Evolutionary conservation across 495 filamentous ascomycete genomes (phyloP), one percentile per base, ranked within the genome.

Genomic region (Thermothielavioides terrestris): DNA sequence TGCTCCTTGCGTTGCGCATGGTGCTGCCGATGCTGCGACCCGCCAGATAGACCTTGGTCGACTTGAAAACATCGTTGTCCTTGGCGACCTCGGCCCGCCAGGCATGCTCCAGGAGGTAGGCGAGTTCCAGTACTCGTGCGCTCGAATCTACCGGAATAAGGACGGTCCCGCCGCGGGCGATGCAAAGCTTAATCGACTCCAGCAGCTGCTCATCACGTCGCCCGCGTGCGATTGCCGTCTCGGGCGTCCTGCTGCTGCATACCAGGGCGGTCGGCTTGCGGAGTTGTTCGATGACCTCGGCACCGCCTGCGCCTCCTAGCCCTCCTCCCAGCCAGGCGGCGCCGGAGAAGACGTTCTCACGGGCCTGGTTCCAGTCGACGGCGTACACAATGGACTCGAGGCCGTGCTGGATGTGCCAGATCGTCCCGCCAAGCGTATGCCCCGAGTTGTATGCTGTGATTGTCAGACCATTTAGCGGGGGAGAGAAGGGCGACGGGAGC

Each of bases 321-420:
- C 84, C 70, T 2, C 86, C 86, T 26, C 86, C 86, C 36, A 99
- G 77, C 87, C 92, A 96, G 15, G 90, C 88, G 31, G 92, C 94
- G 50, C 90, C 92, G 2, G 91, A 79, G 35, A 94, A 79, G 11
- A 95, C 88, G 71, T 94, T 94, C 65, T 99, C 92, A 41, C 88
- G 77, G 10, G 82, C 86, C 63, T 96, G 89, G 58, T 95, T 96
- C 92, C 94, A 99, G 58, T 97, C 91, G 12, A 95, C 85, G 1
- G 94, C 91, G 55, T 99, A 96, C 11, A 97, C 90, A 31, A 99
- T 92, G 1, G 89, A 94, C 62, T 99, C 92, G 63, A 96, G 77
- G 1, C 89, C 89, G 72, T 97, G 89, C 50, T 95, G 92, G 53
- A 99, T 89, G 61, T 97, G 91, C 92, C 92, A 99, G 68, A 99